Conservation (phyloP, 306 rosid species). For the Spatholobus suberectus region DNA sequence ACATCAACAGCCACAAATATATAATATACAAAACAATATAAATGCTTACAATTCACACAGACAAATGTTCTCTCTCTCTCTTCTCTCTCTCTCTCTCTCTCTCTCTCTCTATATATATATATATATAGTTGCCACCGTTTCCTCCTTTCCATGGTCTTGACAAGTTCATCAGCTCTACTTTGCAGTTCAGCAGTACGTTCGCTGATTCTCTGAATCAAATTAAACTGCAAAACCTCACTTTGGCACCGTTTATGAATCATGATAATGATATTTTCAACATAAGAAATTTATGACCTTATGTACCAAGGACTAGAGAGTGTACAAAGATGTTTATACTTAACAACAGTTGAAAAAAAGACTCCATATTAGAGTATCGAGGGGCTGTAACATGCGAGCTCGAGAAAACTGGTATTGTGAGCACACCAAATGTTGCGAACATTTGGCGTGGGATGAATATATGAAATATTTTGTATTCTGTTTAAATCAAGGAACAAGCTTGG, state of each 20-base stretch:
- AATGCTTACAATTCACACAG: slow-evolving; percentile 26
- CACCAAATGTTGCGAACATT: no score
- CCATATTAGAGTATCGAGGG: neutral
- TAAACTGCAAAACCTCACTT: slow-evolving; percentile 30
- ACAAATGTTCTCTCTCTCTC: no score
- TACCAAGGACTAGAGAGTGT: neutral
- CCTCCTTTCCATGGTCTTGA: slow-evolving; percentile 81
- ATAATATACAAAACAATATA: slow-evolving; percentile 41
- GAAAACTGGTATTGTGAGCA: no score
- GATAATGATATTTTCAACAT: no score
- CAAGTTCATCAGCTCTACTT: slow-evolving; percentile 95
- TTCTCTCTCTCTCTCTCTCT: no score
- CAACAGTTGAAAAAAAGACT: neutral
- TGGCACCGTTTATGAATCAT: slow-evolving; percentile 1
- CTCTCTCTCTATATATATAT: no score
- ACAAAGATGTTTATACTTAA: slow-evolving; percentile 7
- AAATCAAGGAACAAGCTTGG: no score
- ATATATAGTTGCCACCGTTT: slow-evolving; percentile 99
- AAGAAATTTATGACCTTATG: neutral
- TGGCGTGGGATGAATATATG: no score
- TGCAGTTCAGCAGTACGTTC: slow-evolving; percentile 87
- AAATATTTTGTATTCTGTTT: no score
- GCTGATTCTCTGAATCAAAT: slow-evolving; percentile 72
- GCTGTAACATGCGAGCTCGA: no score
- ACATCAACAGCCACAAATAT: slow-evolving; percentile 21